Evolutionary conservation across 2,329 filamentous ascomycete genomes (phyloP), one percentile per base, ranked within the genome.

Genomic region (Colletotrichum coccodes): DNA sequence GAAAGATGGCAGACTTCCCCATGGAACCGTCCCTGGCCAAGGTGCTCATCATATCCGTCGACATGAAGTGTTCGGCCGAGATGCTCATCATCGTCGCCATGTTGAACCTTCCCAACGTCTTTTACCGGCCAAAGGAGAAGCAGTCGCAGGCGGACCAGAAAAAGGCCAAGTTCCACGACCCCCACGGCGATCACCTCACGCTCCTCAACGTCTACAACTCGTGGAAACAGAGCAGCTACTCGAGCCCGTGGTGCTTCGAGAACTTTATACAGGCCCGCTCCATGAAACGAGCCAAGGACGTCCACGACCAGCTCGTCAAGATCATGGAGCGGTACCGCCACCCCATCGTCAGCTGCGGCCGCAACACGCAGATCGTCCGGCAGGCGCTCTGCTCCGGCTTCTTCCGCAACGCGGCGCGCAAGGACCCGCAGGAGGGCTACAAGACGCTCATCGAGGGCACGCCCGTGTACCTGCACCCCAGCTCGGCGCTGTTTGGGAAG

Each of bases 1-100:
- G 96, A 52, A 97, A 98, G 79, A 98, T 99, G 95, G 95, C 96
- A 12, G 95, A 99, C 76, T 98, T 98, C 79, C 96, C 96, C 0
- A 98, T 98, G 94, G 95, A 98, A 65, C 96, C 96, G 0, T 90
- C 94, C 0, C 86, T 98, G 0, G 93, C 95, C 60, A 99, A 98
- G 79, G 91, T 94, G 0, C 87, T 99, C 1, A 97, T 99, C 71
- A 92, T 91, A 12, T 94, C 94, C 0, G 93, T 97, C 2, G 93
- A 97, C 53, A 88, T 97, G 72, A 88, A 91, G 32, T 99, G 97
- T 80, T 95, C 94, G 0, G 96, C 99, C 30, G 96, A 99, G 80
- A 90, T 98, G 75, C 89, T 99, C 30, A 95, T 90, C 71, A 98
- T 99, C 69, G 94, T 99, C 2, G 93, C 94, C 49, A 97, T 98